A percentile compares a stretch with the other conserved stretches of the same genome.
phyloP scores from a whole-genome alignment of 2,329 filamentous ascomycete species.

The Pseudocercospora macadamiae region DNA sequence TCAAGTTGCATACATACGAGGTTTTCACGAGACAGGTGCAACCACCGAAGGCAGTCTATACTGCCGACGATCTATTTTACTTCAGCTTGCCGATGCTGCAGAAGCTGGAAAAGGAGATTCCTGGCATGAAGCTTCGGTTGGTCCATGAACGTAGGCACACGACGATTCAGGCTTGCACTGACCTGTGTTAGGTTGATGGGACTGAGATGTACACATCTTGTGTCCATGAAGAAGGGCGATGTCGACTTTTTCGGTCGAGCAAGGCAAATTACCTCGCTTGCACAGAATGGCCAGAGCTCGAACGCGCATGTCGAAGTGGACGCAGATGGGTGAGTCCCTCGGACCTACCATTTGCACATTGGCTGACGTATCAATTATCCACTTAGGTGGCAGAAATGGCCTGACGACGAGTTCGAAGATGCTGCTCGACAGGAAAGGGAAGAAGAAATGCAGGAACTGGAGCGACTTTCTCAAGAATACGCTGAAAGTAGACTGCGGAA shows the following conservation, averaged over 20 bases:
- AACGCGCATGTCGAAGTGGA: constrained; percentile 41
- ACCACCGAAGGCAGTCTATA: constrained; percentile 69
- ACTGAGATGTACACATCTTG: constrained; percentile 80
- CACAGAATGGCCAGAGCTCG: constrained; percentile 35
- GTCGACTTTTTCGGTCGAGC: constrained; percentile 74
- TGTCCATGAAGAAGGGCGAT: constrained; percentile 81
- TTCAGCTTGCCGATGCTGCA: constrained; percentile 79
- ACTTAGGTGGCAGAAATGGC: constrained; percentile 75
- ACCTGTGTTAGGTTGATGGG: too few relatives aligned
- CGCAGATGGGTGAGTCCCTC: constrained; percentile 54
- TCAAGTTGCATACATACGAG: constrained; percentile 94
- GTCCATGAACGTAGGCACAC: too few relatives aligned
- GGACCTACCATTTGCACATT: too few relatives aligned
- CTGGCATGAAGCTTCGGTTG: constrained; percentile 74
- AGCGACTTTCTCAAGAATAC: constrained; percentile 64
- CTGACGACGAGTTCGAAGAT: constrained; percentile 67
- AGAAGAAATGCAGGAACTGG: constrained; percentile 64
- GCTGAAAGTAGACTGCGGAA: constrained; percentile 31
- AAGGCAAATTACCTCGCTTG: constrained; percentile 35
- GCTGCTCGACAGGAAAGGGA: constrained; percentile 63
- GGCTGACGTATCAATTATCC: too few relatives aligned
- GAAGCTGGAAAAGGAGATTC: constrained; percentile 82
- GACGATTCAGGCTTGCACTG: too few relatives aligned
- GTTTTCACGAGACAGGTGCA: constrained; percentile 82
- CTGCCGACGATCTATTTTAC: constrained; percentile 81